Evolutionary conservation across 2,329 filamentous ascomycete genomes (phyloP).

Genomic region (Pseudocercospora cruenta): DNA sequence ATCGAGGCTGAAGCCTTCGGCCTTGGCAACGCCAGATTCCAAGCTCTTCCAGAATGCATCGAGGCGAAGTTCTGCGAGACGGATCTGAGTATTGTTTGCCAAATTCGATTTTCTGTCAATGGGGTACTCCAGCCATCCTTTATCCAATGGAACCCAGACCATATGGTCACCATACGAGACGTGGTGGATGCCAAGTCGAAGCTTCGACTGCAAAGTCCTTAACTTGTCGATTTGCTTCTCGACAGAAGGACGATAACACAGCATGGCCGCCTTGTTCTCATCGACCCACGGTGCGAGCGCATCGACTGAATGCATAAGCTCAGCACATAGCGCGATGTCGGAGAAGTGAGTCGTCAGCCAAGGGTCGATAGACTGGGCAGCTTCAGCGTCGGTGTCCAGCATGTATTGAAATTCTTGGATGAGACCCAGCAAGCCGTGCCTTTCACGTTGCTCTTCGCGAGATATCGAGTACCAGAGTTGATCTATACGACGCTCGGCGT

Average conservation of each 20-base stretch:
- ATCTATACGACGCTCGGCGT: constrained; percentile 18
- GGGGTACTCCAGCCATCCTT: constrained; percentile 53
- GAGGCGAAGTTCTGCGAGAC: constrained; percentile 52
- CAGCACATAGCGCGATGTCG: constrained; percentile 34
- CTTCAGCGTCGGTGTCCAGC: constrained; percentile 33
- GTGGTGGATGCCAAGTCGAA: constrained; percentile 9
- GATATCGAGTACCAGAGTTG: constrained; percentile 34
- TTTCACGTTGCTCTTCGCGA: constrained; percentile 26
- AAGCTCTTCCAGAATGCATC: constrained; percentile 51
- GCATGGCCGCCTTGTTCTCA: constrained; percentile 13
- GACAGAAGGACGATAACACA: constrained; percentile 3
- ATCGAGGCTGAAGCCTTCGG: constrained; percentile 26
- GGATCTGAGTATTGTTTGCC: constrained; percentile 51
- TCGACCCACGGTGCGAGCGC: constrained; percentile 22
- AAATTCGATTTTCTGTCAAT: constrained; percentile 52
- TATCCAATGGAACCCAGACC: constrained; percentile 25
- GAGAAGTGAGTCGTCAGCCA: constrained; percentile 33
- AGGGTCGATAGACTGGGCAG: constrained; percentile 27
- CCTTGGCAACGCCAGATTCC: constrained; percentile 19
- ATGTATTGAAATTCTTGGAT: constrained; percentile 36
- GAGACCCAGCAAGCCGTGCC: constrained; percentile 28
- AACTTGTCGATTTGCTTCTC: constrained; percentile 9
- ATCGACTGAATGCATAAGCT: constrained; percentile 24
- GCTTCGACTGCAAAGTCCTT: constrained; percentile 9
- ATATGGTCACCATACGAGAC: neutral